phyloP scores from a whole-genome alignment of 2,329 filamentous ascomycete species.

The Aspergillus viridinutans region DNA sequence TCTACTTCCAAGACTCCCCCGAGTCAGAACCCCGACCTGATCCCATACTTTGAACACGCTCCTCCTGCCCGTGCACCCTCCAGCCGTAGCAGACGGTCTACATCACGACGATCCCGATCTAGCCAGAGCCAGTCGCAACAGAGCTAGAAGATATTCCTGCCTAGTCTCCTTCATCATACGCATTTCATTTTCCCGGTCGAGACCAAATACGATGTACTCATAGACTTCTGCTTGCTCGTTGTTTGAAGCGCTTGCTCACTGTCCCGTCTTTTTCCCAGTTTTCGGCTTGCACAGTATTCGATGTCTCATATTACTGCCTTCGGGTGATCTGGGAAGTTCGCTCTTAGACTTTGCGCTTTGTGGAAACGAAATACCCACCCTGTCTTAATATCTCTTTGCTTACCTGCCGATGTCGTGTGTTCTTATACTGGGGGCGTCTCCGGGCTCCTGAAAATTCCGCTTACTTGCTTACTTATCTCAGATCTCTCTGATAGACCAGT shows the following conservation, averaged over 20 bases:
- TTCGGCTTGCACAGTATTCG: neutral
- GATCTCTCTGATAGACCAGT: neutral
- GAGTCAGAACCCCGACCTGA: slow-evolving; percentile 45
- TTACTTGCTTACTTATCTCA: neutral
- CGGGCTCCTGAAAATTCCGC: neutral
- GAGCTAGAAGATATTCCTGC: neutral
- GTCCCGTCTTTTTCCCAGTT: neutral
- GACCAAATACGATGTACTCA: neutral
- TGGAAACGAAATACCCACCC: too few species aligned
- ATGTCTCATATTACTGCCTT: neutral
- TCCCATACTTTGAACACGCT: slow-evolving; percentile 42
- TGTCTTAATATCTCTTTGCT: neutral
- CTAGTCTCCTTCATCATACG: neutral
- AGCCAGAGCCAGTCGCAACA: slow-evolving; percentile 27
- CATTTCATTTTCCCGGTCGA: neutral
- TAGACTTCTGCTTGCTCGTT: neutral
- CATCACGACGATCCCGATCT: slow-evolving; percentile 34
- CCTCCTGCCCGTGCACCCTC: slow-evolving; percentile 32
- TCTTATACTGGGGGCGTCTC: neutral
- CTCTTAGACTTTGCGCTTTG: neutral
- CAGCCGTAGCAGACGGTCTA: slow-evolving; percentile 32
- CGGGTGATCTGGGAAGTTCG: neutral
- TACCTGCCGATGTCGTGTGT: too few species aligned
- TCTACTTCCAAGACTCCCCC: slow-evolving; percentile 36
- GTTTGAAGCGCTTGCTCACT: neutral